phyloP scores from a whole-genome alignment of 2,329 filamentous ascomycete species.

The Aureobasidium mangrovei region DNA sequence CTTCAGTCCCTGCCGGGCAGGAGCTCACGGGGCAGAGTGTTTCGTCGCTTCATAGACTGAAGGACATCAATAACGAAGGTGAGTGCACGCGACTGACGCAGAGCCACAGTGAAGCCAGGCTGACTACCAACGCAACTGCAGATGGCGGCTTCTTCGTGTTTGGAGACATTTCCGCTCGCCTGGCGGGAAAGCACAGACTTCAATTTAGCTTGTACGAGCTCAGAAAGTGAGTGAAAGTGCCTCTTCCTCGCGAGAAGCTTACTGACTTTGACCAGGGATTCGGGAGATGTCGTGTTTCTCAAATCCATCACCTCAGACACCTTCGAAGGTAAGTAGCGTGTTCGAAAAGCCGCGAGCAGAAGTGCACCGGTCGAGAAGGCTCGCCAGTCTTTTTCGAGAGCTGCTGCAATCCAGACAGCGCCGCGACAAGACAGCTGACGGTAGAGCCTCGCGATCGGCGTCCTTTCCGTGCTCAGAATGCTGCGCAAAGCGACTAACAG shows the following conservation, averaged over 20 bases:
- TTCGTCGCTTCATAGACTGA: slow-evolving; percentile 73
- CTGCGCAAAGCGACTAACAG: slow-evolving; percentile 5
- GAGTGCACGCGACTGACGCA: slow-evolving; percentile 11
- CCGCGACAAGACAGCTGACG: too few relatives aligned
- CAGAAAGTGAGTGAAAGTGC: slow-evolving; percentile 40
- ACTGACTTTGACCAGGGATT: too few relatives aligned
- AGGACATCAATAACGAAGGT: slow-evolving; percentile 63
- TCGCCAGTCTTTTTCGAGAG: too few relatives aligned
- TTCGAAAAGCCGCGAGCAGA: too few relatives aligned
- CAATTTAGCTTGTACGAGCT: slow-evolving; percentile 73
- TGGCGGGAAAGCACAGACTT: slow-evolving; percentile 63
- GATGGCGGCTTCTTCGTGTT: slow-evolving; percentile 89
- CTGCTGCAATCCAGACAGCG: too few relatives aligned
- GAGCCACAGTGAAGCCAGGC: background rate
- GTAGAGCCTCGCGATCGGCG: too few relatives aligned
- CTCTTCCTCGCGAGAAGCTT: too few relatives aligned
- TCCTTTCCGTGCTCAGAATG: too few relatives aligned
- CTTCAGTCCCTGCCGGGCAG: background rate
- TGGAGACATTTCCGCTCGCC: slow-evolving; percentile 71
- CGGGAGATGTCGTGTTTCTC: slow-evolving; percentile 40
- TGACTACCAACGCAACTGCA: slow-evolving; percentile 17
- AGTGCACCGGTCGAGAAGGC: too few relatives aligned
- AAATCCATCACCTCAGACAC: slow-evolving; percentile 51
- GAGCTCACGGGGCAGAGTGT: slow-evolving; percentile 55
- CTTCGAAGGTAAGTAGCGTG: slow-evolving; percentile 53